Conservation (phyloP, 192 early-diverging fungal species). For the Paraglomus occultum region DNA sequence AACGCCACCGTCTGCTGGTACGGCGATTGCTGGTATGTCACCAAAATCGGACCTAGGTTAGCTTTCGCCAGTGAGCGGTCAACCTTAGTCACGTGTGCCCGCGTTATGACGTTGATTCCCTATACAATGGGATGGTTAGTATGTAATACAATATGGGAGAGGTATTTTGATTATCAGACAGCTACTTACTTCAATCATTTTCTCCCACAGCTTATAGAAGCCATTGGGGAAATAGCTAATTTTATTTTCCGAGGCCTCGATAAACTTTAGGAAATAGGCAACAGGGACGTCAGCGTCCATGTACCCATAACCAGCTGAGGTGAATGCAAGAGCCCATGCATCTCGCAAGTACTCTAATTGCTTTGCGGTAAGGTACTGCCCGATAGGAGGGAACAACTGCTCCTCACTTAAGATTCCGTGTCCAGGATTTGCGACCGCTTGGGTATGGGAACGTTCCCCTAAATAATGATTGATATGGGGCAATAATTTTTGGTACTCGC, state of each 20-base stretch:
- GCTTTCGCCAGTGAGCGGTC: constrained; percentile 13
- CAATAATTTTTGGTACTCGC: background rate
- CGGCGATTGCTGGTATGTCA: background rate
- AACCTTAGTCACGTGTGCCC: constrained; percentile 6
- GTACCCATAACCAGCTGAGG: constrained; percentile 23
- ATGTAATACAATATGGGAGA: background rate
- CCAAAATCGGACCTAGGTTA: constrained; percentile 5
- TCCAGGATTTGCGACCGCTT: background rate
- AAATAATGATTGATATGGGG: constrained; percentile 15
- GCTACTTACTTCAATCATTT: constrained; percentile 5
- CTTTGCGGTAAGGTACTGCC: constrained; percentile 11
- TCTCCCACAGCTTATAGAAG: constrained; percentile 14
- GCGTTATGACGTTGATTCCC: background rate
- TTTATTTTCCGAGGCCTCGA: constrained; percentile 8
- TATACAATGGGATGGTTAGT: background rate
- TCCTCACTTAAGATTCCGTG: constrained; percentile 8
- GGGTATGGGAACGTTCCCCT: background rate
- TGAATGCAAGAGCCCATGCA: constrained; percentile 21
- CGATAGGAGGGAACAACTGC: constrained; percentile 4
- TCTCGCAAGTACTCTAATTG: constrained; percentile 12
- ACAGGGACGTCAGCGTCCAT: constrained; percentile 10
- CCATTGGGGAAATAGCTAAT: constrained; percentile 14
- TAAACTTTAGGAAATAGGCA: constrained; percentile 10
- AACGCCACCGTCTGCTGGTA: constrained; percentile 3
- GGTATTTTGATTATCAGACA: too few relatives aligned